A percentile compares a stretch with the other conserved stretches of the same genome.
phyloP scores from a whole-genome alignment of 2,329 filamentous ascomycete species.

The Paecilomyces niveus region DNA sequence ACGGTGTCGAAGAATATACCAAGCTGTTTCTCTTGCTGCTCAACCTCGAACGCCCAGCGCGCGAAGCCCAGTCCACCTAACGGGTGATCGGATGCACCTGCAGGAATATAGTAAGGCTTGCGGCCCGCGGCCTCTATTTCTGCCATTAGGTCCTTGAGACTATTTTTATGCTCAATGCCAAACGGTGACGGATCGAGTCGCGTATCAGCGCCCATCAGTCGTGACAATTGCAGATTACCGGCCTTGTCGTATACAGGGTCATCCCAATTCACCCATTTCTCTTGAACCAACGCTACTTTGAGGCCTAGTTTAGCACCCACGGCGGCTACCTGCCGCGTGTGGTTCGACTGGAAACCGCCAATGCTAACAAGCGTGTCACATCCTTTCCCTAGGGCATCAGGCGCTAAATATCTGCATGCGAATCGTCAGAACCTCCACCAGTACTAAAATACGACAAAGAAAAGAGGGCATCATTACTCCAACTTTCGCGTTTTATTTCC shows the following conservation, averaged over 20 bases:
- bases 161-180: conserved; percentile 62
- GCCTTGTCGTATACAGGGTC: conserved; percentile 56
- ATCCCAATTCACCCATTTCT: conserved; percentile 60
- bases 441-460: conserved; percentile 7
- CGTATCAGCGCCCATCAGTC: conserved; percentile 60
- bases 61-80: conserved; percentile 65
- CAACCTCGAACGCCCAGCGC: conserved; percentile 63
- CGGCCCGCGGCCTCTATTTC: conserved; percentile 48
- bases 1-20: conserved; percentile 62
- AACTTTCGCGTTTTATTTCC: conserved; percentile 66
- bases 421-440: neutral
- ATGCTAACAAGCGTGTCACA: conserved; percentile 59
- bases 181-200: conserved; percentile 54
- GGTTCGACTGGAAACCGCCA: conserved; percentile 64
- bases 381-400: conserved; percentile 52
- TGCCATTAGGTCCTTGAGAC: conserved; percentile 47
- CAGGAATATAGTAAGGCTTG: conserved; percentile 65
- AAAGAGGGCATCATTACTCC: conserved; percentile 52
- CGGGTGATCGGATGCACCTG: conserved; percentile 63
- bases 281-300: conserved; percentile 48
- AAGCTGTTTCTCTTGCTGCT: conserved; percentile 53
- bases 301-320: conserved; percentile 54
- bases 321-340: conserved; percentile 61
- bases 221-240: conserved; percentile 64
- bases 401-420: neutral